These are phyloP conservation scores for Trametes cingulata DNA, from an alignment of 768 basidiomycete species.

Conservation along the genomic window DNA sequence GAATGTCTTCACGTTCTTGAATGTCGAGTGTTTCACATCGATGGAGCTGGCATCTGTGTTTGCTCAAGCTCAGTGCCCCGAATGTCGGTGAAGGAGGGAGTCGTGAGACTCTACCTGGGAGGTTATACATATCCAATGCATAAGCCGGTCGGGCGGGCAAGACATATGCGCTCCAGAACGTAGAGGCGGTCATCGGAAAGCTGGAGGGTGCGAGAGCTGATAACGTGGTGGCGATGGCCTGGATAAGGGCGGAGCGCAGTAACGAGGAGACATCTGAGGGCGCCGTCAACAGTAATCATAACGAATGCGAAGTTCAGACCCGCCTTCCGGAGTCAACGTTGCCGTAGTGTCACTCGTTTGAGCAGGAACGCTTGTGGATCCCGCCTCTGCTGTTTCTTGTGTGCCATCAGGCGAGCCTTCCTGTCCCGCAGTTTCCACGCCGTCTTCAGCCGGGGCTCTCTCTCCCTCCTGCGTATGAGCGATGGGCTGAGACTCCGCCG, in stretches of 20 bases:
- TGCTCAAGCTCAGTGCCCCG: no score
- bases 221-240: slow-evolving; percentile 58
- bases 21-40: slow-evolving; percentile 75
- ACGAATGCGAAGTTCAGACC: background rate
- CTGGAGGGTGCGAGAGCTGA: slow-evolving; percentile 47
- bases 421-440: slow-evolving; percentile 14
- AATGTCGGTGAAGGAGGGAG: slow-evolving; percentile 14
- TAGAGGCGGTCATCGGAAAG: slow-evolving; percentile 77
- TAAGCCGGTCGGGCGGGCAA: slow-evolving; percentile 81
- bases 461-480: slow-evolving; percentile 25
- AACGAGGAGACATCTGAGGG: slow-evolving; percentile 53
- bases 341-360: background rate
- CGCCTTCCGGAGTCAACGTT: slow-evolving; percentile 31
- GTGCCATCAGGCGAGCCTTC: background rate
- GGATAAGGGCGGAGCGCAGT: slow-evolving; percentile 63
- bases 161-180: slow-evolving; percentile 74
- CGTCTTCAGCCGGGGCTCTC: slow-evolving; percentile 5
- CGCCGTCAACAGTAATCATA: background rate
- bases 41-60: slow-evolving; percentile 42
- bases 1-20: slow-evolving; percentile 82
- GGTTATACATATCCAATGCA: slow-evolving; percentile 32
- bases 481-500: background rate
- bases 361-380: slow-evolving; percentile 30
- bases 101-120: slow-evolving; percentile 30
- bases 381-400: background rate